These are phyloP conservation scores for Fusarium armeniacum DNA, from an alignment of 2,329 filamentous ascomycete genomes.

Conservation along the genomic window DNA sequence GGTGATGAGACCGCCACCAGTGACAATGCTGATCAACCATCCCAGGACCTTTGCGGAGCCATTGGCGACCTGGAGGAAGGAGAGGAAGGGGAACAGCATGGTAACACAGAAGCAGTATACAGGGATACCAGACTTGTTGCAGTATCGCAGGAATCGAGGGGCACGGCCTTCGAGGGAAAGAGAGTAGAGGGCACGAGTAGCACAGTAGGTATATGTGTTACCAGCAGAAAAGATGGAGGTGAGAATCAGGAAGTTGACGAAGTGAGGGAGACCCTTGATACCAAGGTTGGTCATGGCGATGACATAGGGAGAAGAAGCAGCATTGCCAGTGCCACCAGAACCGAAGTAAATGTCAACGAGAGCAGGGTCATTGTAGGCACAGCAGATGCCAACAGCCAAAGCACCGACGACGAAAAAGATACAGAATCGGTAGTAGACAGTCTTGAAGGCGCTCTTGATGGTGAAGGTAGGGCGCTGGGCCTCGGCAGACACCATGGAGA, in stretches of 20 bases:
- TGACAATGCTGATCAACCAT: conserved; percentile 69
- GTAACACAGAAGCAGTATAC: conserved; percentile 68
- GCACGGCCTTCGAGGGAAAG: conserved; percentile 64
- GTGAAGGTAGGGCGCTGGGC: conserved; percentile 69
- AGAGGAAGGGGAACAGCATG: conserved; percentile 65
- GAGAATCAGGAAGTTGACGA: conserved; percentile 67
- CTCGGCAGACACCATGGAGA: conserved; percentile 74
- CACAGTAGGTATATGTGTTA: conserved; percentile 60
- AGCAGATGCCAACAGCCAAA: conserved; percentile 71
- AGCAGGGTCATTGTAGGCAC: conserved; percentile 68
- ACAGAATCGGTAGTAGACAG: conserved; percentile 65
- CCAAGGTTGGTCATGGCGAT: conserved; percentile 64
- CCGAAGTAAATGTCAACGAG: conserved; percentile 65
- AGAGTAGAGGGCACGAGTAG: conserved; percentile 63
- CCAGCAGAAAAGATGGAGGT: conserved; percentile 54
- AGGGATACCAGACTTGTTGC: conserved; percentile 71
- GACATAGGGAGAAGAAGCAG: conserved; percentile 62
- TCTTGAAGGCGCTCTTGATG: conserved; percentile 65
- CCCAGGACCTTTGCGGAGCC: conserved; percentile 63
- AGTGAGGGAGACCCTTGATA: conserved; percentile 65
- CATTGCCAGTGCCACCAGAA: conserved; percentile 56
- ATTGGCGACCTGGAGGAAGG: conserved; percentile 64
- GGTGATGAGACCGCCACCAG: conserved; percentile 69
- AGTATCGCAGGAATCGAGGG: conserved; percentile 67
- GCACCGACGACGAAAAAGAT: conserved; percentile 57